Evolutionary conservation across 768 basidiomycete genomes (phyloP).

Genomic region (Fomitopsis pulvina): DNA sequence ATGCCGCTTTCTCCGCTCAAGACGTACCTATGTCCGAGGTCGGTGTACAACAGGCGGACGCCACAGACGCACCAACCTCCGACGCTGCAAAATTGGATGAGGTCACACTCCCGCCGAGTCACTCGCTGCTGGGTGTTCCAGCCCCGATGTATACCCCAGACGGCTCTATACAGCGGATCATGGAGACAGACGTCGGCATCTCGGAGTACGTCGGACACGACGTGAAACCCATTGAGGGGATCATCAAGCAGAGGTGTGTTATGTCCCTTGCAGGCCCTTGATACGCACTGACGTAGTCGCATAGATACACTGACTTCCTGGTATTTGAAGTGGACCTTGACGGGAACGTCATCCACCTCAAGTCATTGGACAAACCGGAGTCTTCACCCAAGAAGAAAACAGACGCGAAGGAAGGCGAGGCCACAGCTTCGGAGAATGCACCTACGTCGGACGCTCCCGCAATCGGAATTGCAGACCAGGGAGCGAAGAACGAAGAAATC

Average conservation of each 20-base stretch:
- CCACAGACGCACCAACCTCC: slow-evolving; percentile 7
- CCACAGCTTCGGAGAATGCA: neutral
- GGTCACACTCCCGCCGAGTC: slow-evolving; percentile 61
- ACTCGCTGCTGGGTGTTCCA: slow-evolving; percentile 56
- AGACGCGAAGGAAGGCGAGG: neutral
- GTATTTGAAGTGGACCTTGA: slow-evolving; percentile 88
- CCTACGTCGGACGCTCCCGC: too few relatives aligned
- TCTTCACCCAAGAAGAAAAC: slow-evolving; percentile 37
- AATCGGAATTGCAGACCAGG: too few relatives aligned
- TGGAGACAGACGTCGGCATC: slow-evolving; percentile 84
- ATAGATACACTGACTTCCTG: slow-evolving; percentile 93
- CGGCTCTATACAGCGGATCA: slow-evolving; percentile 48
- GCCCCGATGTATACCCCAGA: slow-evolving; percentile 42
- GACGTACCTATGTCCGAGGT: slow-evolving; percentile 13
- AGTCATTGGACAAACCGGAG: slow-evolving; percentile 67
- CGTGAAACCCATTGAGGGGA: slow-evolving; percentile 73
- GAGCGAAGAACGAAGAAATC: too few relatives aligned
- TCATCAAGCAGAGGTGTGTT: slow-evolving; percentile 91
- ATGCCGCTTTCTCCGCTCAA: slow-evolving; percentile 10
- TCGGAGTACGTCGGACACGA: slow-evolving; percentile 74
- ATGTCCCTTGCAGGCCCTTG: neutral
- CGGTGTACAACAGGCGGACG: slow-evolving; percentile 1
- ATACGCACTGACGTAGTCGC: slow-evolving; percentile 5
- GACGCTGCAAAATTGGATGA: slow-evolving; percentile 9
- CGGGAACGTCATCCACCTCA: slow-evolving; percentile 74